Evolutionary conservation across 306 rosid genomes (phyloP).

Genomic region (Vicia sativa): DNA sequence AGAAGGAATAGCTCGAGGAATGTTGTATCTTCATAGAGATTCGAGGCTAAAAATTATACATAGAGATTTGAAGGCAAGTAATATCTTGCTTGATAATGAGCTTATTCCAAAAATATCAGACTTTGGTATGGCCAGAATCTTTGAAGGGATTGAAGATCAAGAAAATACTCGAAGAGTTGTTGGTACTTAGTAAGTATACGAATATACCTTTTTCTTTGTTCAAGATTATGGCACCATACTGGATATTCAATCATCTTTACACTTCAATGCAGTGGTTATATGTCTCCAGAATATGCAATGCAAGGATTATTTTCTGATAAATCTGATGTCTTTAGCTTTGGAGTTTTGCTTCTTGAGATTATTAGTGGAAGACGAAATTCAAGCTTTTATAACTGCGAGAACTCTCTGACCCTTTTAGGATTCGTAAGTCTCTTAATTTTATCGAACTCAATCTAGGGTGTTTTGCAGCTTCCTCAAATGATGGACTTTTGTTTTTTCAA

Average conservation of each 20-base stretch:
- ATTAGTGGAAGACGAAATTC: constrained; percentile 33
- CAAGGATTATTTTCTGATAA: constrained; percentile 19
- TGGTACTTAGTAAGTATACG: constrained; percentile 23
- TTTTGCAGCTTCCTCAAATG: neutral
- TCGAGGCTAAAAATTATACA: constrained; percentile 39
- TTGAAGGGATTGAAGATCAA: constrained; percentile 31
- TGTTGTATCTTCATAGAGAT: constrained; percentile 42
- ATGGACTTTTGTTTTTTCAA: neutral
- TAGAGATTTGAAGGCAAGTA: constrained; percentile 41
- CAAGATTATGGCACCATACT: neutral
- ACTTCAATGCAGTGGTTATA: neutral
- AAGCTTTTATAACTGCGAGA: constrained; percentile 20
- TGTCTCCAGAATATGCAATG: constrained; percentile 37
- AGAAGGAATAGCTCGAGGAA: constrained; percentile 41
- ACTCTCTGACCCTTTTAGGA: constrained; percentile 30
- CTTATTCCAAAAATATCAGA: constrained; percentile 42
- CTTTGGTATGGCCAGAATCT: constrained; percentile 47
- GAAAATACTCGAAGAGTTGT: constrained; percentile 25
- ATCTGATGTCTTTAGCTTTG: constrained; percentile 20
- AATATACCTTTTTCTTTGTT: neutral
- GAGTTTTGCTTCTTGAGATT: constrained; percentile 39
- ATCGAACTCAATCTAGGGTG: too few species aligned
- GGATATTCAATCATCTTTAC: neutral
- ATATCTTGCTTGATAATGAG: constrained; percentile 32
- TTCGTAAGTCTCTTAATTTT: constrained; percentile 30